These are phyloP conservation scores for Lepidium africanum DNA, from an alignment of 345 rosid species.

Conservation along the genomic window DNA sequence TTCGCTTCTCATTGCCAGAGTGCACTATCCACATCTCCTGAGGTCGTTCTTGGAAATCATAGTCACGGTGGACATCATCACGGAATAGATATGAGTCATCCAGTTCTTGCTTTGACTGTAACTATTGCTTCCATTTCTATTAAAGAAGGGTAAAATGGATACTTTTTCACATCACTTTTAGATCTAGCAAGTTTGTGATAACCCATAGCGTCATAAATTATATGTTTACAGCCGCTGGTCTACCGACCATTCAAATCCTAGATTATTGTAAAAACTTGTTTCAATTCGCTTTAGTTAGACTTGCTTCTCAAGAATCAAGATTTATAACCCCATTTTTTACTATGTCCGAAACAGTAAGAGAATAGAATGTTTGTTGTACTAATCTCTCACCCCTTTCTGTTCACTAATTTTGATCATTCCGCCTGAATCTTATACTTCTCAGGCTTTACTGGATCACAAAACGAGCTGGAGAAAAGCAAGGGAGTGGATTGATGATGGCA, in stretches of 20 bases:
- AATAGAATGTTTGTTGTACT: not conserved
- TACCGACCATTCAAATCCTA: not conserved
- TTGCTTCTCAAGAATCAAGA: not conserved
- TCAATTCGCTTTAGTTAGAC: not conserved
- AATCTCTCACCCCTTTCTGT: not conserved
- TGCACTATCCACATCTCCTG: constrained; percentile 45
- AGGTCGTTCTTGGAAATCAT: constrained; percentile 34
- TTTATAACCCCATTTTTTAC: not conserved
- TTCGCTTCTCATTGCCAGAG: constrained; percentile 36
- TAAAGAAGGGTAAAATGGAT: constrained; percentile 62
- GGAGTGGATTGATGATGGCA: constrained; percentile 94
- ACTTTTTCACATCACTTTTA: not conserved
- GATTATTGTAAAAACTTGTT: not conserved
- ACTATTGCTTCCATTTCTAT: constrained; percentile 70
- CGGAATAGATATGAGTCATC: constrained; percentile 78
- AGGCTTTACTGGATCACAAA: constrained; percentile 95
- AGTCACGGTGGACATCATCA: constrained; percentile 50
- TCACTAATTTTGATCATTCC: not conserved
- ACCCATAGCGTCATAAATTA: not conserved
- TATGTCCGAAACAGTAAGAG: not conserved
- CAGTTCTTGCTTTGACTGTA: constrained; percentile 67
- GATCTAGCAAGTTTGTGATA: not conserved
- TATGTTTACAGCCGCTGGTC: not conserved
- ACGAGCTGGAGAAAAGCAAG: constrained; percentile 76
- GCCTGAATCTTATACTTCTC: not conserved